Evolutionary conservation across 805 yeast species (phyloP), one percentile per base, ranked within the genome.

Genomic region (Blastobotrys muscicola): DNA sequence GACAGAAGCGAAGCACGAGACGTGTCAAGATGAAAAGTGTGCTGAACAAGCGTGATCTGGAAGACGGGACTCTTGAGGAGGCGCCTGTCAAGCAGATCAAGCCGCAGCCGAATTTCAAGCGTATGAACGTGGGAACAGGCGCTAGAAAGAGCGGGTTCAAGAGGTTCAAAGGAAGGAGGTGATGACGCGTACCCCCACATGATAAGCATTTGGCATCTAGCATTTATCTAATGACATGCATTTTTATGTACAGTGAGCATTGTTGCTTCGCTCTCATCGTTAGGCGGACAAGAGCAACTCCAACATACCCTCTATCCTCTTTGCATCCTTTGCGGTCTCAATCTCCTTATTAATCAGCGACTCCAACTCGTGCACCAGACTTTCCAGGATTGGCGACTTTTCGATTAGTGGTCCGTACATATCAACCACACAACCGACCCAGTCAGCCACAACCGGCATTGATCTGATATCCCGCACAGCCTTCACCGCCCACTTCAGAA

Each of bases 291-390:
- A 80, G 55, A 90, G 70, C 53, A 92, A 64, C 63, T 86, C 94
- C 54, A 92, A 68, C 97, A 92, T 92, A 43, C 98, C 98, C 55
- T 83, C 86, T 36, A 92, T 78, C 59, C 78, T 81, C 60, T 82
- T 83, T 5, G 97, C 94, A 59, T 89, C 96, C 58, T 77, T 76
- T 36, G 95, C 84, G 57, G 82, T 80, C 45, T 72, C 74, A 16
- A 87, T 76, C 64, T 90, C 97, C 30, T 66, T 59, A 45, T 72
- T 74, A 23, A 90, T 70, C 54, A 76, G 77, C 6, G 42, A 41
- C 34, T 72, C 70, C 49, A 92, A 66, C 45, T 75, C 73, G 40
- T 69, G 65, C 38, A 87, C 65, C 42, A 85, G 69, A 53, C 83
- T 92, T 52, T 82, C 87, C 50, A 92, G 67, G 2, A 84, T 81